Conservation (phyloP, 108 stramenopile genomes). For the Mediolabrus comicus region DNA sequence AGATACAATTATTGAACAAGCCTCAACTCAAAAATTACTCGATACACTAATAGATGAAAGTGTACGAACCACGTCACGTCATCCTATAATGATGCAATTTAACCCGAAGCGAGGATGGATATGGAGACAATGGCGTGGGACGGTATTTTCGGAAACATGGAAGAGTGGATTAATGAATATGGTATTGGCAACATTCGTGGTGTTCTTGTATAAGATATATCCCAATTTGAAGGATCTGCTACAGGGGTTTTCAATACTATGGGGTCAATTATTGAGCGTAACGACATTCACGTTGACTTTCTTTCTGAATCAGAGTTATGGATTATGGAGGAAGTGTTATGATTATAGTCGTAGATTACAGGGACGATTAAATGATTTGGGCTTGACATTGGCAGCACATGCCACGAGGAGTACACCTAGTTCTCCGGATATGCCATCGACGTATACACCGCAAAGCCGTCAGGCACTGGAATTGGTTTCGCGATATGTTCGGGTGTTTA, state of each 20-base stretch:
- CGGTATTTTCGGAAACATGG: slow-evolving; percentile 88
- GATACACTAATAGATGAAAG: slow-evolving; percentile 85
- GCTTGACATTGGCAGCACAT: slow-evolving; percentile 84
- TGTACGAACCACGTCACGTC: slow-evolving; percentile 67
- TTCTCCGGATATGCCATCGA: slow-evolving; percentile 61
- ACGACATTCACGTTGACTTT: slow-evolving; percentile 91
- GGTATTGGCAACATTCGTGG: slow-evolving; percentile 56
- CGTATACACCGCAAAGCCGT: slow-evolving; percentile 68
- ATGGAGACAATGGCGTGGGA: slow-evolving; percentile 89
- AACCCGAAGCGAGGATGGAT: slow-evolving; percentile 81
- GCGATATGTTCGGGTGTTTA: slow-evolving; percentile 85
- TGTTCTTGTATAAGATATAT: slow-evolving; percentile 47
- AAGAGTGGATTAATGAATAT: slow-evolving; percentile 67
- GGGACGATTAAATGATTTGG: slow-evolving; percentile 87
- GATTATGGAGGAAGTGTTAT: slow-evolving; percentile 87
- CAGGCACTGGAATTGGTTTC: slow-evolving; percentile 73
- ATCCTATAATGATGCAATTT: slow-evolving; percentile 88
- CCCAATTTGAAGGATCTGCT: slow-evolving; percentile 44
- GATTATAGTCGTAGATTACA: slow-evolving; percentile 74
- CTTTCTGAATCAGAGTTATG: slow-evolving; percentile 89
- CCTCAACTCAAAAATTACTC: slow-evolving; percentile 83
- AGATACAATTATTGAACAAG: slow-evolving; percentile 83
- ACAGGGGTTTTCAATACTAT: slow-evolving; percentile 71
- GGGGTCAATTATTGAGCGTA: slow-evolving; percentile 82
- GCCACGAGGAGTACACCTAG: slow-evolving; percentile 58